Conservation (phyloP, 768 basidiomycete genomes). For the Russula sp. region DNA sequence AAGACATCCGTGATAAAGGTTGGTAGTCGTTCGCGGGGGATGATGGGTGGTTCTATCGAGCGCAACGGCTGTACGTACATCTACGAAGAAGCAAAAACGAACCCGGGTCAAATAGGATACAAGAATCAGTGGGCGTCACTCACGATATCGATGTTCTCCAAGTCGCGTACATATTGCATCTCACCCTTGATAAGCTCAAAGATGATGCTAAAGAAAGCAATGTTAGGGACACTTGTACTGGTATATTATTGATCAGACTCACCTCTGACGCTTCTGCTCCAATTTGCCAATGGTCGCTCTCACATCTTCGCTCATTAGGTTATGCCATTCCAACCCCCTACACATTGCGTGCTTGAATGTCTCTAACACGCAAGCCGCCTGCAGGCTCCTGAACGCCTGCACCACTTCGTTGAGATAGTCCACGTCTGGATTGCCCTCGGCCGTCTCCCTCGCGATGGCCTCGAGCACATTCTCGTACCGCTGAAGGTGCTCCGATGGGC, state of each 20-base stretch:
- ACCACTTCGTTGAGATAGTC: slow-evolving; percentile 84
- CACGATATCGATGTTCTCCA: slow-evolving; percentile 81
- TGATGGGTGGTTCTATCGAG: slow-evolving; percentile 69
- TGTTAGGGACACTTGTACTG: background rate
- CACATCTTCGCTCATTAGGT: slow-evolving; percentile 70
- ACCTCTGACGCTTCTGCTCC: slow-evolving; percentile 84
- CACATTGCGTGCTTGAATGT: slow-evolving; percentile 92
- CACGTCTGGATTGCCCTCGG: slow-evolving; percentile 72
- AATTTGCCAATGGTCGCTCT: slow-evolving; percentile 61
- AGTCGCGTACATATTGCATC: slow-evolving; percentile 91
- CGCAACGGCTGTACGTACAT: slow-evolving; percentile 81
- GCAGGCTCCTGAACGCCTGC: slow-evolving; percentile 77
- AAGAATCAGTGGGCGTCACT: slow-evolving; percentile 28
- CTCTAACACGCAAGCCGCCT: slow-evolving; percentile 74
- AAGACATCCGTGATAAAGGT: slow-evolving; percentile 84
- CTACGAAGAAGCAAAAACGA: slow-evolving; percentile 41
- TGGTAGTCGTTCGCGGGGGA: slow-evolving; percentile 65
- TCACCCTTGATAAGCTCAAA: slow-evolving; percentile 95
- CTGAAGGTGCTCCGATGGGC: slow-evolving; percentile 78
- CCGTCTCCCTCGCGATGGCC: slow-evolving; percentile 81
- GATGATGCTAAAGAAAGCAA: slow-evolving; percentile 57
- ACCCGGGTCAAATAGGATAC: background rate
- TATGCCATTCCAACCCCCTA: slow-evolving; percentile 89
- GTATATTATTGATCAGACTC: slow-evolving; percentile 36
- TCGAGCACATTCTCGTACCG: slow-evolving; percentile 84